phyloP scores from a whole-genome alignment of 768 basidiomycete species.

The Tulasnella calospora region DNA sequence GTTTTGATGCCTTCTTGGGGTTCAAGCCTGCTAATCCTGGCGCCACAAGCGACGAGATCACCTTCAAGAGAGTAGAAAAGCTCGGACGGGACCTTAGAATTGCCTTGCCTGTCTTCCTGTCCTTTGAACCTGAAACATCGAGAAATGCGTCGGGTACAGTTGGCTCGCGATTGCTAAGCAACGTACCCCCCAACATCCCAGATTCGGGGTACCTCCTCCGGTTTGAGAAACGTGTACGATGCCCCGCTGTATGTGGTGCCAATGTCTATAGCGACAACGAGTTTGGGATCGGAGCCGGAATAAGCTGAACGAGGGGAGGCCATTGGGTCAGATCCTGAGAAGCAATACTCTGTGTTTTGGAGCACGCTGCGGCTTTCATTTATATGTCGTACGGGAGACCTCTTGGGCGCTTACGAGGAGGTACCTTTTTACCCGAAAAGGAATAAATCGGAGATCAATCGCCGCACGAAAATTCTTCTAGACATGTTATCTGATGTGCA shows the following conservation, averaged over 20 bases:
- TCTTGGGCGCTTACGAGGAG: no score
- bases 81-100: neutral
- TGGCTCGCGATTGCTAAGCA: fast-evolving
- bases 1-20: neutral
- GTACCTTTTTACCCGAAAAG: no score
- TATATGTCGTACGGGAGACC: no score
- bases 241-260: slow-evolving; percentile 24
- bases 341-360: neutral
- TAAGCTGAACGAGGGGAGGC: neutral
- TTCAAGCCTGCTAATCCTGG: neutral
- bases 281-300: neutral
- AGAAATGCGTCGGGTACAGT: neutral
- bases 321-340: neutral
- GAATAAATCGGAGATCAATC: no score
- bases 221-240: slow-evolving; percentile 20
- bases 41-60: neutral
- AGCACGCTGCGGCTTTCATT: no score
- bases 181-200: neutral
- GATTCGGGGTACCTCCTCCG: neutral
- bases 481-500: no score
- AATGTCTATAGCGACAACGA: slow-evolving; percentile 21
- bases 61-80: neutral
- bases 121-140: neutral
- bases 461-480: no score
- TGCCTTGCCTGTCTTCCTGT: neutral